Percentiles rank a stretch among this genome's conserved stretches.
phyloP scores from a whole-genome alignment of 306 rosid genomes.

The Trichosanthes cucumerina region DNA sequence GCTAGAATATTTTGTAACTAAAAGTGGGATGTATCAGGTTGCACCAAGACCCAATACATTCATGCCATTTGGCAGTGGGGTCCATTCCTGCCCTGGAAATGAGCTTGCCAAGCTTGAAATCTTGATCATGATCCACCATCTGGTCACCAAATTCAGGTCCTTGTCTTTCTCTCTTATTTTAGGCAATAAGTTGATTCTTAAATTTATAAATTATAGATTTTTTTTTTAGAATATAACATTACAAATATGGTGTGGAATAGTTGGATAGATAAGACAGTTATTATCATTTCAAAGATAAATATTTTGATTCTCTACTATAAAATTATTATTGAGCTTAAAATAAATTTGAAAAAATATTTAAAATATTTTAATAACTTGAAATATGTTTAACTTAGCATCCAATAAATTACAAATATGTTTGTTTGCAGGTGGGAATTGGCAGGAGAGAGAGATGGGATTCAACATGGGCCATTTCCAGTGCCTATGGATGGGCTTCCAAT shows the following conservation, averaged over 20 bases:
- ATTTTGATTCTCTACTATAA: no score
- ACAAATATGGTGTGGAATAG: no score
- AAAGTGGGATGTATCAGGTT: constrained; percentile 22
- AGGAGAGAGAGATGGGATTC: background rate
- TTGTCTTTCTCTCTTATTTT: background rate
- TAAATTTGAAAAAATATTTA: no score
- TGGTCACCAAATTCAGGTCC: constrained; percentile 77
- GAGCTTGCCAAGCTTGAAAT: constrained; percentile 90
- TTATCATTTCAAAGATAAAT: background rate
- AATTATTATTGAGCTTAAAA: background rate
- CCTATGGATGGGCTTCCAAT: constrained; percentile 7
- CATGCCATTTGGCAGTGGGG: constrained; percentile 93
- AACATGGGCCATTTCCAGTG: constrained; percentile 7
- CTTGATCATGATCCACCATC: constrained; percentile 67
- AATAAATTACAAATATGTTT: background rate
- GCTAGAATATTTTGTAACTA: background rate
- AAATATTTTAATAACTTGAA: no score
- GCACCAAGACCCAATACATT: constrained; percentile 85
- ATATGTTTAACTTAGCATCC: no score
- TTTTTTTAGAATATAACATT: no score
- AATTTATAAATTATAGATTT: no score
- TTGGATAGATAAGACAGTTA: no score
- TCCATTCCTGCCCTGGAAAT: constrained; percentile 91
- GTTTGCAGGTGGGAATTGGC: constrained; percentile 13
- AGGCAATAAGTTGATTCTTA: no score